phyloP scores from a whole-genome alignment of 768 basidiomycete species.

The Panaeolus papilionaceus region DNA sequence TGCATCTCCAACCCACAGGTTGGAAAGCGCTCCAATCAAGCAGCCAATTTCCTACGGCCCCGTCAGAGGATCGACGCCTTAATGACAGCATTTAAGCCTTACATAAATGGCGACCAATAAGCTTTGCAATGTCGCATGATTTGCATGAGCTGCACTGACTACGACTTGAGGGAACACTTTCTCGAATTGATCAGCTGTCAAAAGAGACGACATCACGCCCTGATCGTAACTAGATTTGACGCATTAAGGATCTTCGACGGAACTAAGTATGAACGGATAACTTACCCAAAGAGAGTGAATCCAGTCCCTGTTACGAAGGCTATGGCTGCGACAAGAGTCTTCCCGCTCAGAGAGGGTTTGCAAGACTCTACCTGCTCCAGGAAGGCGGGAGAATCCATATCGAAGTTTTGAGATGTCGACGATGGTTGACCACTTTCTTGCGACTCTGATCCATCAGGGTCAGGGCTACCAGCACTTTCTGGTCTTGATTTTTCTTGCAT shows the following conservation, averaged over 20 bases:
- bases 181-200: slow-evolving; percentile 63
- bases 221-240: slow-evolving; percentile 61
- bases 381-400: slow-evolving; percentile 33
- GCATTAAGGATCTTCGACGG: neutral
- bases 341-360: slow-evolving; percentile 45
- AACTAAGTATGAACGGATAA: neutral
- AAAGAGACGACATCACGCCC: slow-evolving; percentile 72
- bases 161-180: slow-evolving; percentile 61
- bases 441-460: neutral
- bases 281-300: slow-evolving; percentile 67
- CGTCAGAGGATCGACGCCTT: neutral
- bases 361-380: slow-evolving; percentile 41
- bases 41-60: slow-evolving; percentile 64
- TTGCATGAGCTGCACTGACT: slow-evolving; percentile 40
- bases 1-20: slow-evolving; percentile 63
- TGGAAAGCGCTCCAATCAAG: slow-evolving; percentile 66
- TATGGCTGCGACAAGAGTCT: slow-evolving; percentile 50
- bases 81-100: slow-evolving; percentile 23
- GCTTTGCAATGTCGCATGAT: slow-evolving; percentile 63
- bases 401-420: neutral
- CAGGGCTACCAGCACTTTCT: neutral
- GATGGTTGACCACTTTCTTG: neutral
- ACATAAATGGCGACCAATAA: slow-evolving; percentile 67
- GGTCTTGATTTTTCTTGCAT: neutral
- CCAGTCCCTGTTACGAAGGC: slow-evolving; percentile 65